phyloP scores from a whole-genome alignment of 371 early-diverging fungal genomes.

The Zopfochytrium polystomum region DNA sequence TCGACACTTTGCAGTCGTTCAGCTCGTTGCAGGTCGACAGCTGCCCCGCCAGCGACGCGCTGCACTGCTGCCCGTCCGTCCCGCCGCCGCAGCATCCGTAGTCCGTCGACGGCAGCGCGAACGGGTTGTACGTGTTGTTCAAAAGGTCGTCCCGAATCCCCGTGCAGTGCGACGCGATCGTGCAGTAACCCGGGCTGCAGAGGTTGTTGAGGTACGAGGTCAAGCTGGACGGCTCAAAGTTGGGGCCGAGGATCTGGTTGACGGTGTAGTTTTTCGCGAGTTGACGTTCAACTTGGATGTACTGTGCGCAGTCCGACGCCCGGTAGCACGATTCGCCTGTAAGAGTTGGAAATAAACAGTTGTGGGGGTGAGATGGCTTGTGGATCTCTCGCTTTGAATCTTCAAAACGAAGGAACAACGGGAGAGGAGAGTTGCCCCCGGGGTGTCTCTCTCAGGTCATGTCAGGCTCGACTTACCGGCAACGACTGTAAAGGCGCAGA shows the following conservation, averaged over 20 bases:
- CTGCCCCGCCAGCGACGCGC: neutral
- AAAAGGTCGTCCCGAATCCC: neutral
- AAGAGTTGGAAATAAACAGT: neutral
- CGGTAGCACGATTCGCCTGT: conserved; percentile 47
- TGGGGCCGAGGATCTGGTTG: conserved; percentile 7
- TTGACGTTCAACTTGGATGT: conserved; percentile 38
- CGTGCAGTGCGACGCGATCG: neutral
- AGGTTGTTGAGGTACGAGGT: conserved; percentile 17
- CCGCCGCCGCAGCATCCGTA: neutral
- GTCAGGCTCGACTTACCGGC: neutral
- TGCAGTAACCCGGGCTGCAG: neutral
- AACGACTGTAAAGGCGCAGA: too few species aligned
- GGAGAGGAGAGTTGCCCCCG: too few species aligned
- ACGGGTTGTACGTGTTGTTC: neutral
- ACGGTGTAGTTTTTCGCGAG: conserved; percentile 17
- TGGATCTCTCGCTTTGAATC: neutral
- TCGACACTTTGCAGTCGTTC: neutral
- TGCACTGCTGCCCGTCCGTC: neutral
- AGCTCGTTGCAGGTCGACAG: neutral
- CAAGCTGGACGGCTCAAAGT: conserved; percentile 17
- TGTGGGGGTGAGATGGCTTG: conserved; percentile 1
- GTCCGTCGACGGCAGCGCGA: neutral
- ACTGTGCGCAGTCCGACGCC: conserved; percentile 59
- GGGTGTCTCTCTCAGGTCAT: neutral
- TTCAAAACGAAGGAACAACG: neutral